Conservation (phyloP, 345 rosid species). For the Cardamine occulta region DNA sequence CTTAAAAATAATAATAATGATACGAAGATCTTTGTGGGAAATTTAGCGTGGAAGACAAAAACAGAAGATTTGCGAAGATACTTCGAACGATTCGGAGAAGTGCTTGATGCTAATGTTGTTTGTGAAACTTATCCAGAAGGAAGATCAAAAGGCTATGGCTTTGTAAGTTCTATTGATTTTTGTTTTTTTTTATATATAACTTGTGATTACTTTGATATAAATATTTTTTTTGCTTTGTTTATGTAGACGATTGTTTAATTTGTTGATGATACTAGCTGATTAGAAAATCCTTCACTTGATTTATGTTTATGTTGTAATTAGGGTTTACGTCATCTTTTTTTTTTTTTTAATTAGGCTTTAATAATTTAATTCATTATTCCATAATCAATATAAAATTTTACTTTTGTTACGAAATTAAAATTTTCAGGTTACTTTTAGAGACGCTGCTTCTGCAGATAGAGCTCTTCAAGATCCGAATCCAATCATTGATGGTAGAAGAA, state of each 20-base stretch:
- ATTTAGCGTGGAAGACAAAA: conserved; percentile 23
- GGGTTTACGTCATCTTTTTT: background rate
- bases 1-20: background rate
- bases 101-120: conserved; percentile 33
- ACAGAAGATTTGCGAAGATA: background rate
- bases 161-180: conserved; percentile 8
- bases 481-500: conserved; percentile 17
- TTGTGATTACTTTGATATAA: background rate
- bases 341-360: background rate
- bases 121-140: background rate
- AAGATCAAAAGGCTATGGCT: conserved; percentile 34
- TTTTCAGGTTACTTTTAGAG: conserved; percentile 31
- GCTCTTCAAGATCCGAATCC: background rate
- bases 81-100: conserved; percentile 10
- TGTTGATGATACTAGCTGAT: too few relatives aligned
- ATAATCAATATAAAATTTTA: background rate
- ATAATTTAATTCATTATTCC: background rate
- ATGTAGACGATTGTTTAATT: too few relatives aligned
- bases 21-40: conserved; percentile 28
- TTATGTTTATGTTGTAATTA: background rate
- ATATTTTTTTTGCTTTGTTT: background rate
- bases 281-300: background rate
- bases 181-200: background rate
- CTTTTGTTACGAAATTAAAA: background rate
- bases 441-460: background rate